phyloP scores from a whole-genome alignment of 1,284 basidiomycete species.

The Lentinula novae-zelandiae region DNA sequence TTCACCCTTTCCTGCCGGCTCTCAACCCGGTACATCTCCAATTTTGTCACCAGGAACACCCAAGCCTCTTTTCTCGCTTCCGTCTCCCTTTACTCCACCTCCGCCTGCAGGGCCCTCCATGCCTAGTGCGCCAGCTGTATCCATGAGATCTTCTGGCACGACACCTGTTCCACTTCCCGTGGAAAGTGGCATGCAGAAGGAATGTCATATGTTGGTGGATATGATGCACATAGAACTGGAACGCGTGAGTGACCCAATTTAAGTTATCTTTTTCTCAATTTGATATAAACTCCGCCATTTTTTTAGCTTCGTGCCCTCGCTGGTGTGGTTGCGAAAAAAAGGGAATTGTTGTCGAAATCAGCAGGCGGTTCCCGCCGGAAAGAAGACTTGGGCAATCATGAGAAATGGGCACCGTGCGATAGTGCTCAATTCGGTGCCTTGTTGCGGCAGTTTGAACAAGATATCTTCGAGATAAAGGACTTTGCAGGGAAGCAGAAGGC shows the following conservation, averaged over 20 bases:
- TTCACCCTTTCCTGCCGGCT: not conserved
- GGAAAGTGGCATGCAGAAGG: slow-evolving; percentile 60
- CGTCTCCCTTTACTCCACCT: slow-evolving; percentile 12
- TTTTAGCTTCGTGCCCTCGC: slow-evolving; percentile 41
- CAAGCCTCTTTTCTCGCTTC: slow-evolving; percentile 10
- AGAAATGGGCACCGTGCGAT: slow-evolving; percentile 56
- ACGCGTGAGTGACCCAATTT: slow-evolving; percentile 34
- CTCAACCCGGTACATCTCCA: not conserved
- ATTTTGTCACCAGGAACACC: not conserved
- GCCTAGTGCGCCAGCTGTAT: not conserved
- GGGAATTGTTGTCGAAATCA: slow-evolving; percentile 30
- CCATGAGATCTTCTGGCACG: slow-evolving; percentile 13
- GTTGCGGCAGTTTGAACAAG: slow-evolving; percentile 44
- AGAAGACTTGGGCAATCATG: slow-evolving; percentile 40
- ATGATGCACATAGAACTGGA: slow-evolving; percentile 48
- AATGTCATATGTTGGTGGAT: slow-evolving; percentile 45
- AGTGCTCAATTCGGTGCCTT: slow-evolving; percentile 46
- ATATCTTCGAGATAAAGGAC: slow-evolving; percentile 48
- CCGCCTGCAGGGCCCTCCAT: slow-evolving; percentile 10
- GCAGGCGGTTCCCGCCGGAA: slow-evolving; percentile 36
- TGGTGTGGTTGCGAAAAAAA: slow-evolving; percentile 28
- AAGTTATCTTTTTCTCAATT: not conserved
- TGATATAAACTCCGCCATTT: slow-evolving; percentile 9
- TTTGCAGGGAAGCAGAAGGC: slow-evolving; percentile 38
- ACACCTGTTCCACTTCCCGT: slow-evolving; percentile 14